Base-by-base conservation (phyloP, 371 early-diverging fungal genomes). In the Apophysomyces trapeziformis region DNA sequence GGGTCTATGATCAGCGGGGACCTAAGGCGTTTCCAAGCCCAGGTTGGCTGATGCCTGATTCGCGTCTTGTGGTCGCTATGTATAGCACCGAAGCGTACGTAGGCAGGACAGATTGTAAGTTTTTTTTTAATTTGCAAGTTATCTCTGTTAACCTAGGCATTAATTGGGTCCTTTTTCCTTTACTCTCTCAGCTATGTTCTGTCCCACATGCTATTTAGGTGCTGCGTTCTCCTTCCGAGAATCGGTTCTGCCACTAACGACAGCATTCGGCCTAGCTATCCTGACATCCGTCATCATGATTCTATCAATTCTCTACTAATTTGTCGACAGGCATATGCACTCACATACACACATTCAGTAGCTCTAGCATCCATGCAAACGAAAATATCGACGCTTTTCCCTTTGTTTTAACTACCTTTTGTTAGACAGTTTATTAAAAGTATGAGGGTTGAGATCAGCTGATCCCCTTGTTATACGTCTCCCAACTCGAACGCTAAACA, bases 31-130 rank as follows among this genome's bases (percentile, higher is more conserved):
- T 72, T 9, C 79, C 79, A 56, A 79, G 79, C 47, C 76, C 77
- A 38, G 82, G 82, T 8, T 79, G 79, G 78, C 65, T 82, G 2
- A 77, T 77, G 79, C 82, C 82, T 9, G 79, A 82, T 59, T 72
- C 74, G 7, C 62, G 76, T 39, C 39, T 82, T 38, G 71, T 77
- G 0, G 72, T 82, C 5, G 82, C 79, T 18, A 72, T 82, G 68
- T 82, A 82, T 58, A 77, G 72, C n/a, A 71, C 82, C 0, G 79
- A 82, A 61, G 75, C 82, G 4, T 82, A 82, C 58, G 73, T 77
- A 1, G 74, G 72, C n/a, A 41, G 77, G 61, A 79, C 79, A 13
- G 75, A 79, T 44, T 71, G 82, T 82, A 71, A 77, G 79, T 75
- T 18, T n/a, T n/a, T n/a, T n/a, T n/a, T 8, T 12, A 2, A 2